Base-by-base conservation (phyloP, 768 basidiomycete genomes). In the Termitomyces sp. region DNA sequence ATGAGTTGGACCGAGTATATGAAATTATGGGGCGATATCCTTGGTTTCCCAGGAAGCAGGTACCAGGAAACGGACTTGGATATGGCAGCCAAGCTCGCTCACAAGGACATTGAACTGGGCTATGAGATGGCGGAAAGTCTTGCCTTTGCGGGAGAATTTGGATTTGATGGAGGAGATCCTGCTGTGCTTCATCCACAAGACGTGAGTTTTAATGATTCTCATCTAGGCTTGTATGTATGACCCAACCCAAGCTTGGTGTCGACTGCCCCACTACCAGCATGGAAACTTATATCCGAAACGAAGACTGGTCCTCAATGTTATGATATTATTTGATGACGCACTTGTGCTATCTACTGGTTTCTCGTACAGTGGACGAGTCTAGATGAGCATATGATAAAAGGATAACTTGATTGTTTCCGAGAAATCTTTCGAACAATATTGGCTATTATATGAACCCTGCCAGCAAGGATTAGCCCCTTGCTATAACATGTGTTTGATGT, bases 231-330 rank as follows among this genome's bases (percentile, higher is more conserved):
- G 10, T 40, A 14, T 14, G n/a, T 32, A 47, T 54, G 46, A 54
- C 28, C 6, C 38, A 35, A 3, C 10, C 40, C 8, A 35, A 54
- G 58, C 53, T 54, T 40, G 52, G 58, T 5, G 53, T 58, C 30
- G 38, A 54, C 24, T 58, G 51, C 22, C 44, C 52, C 30, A 58
- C 46, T 9, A 58, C 57, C 12, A 58, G 58, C 38, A 54, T 58
- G 14, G 58, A 58, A 22, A 47, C 26, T 28, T 58, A 58, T 28
- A 58, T 58, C 20, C 38, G 47, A 10, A 54, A 26, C 7, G 58
- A 58, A 43, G 53, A 58, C n/a, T 54, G 58, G 58, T 49, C 58
- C 6, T 35, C 52, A 0, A 48, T 54, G 43, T 42, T 54, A 14
- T 30, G 35, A 40, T 18, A 1, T n/a, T 42, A n/a, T 14, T 52